These are phyloP conservation scores for Myxozyma mucilagina DNA, from an alignment of 805 yeast genomes.

Conservation along the genomic window DNA sequence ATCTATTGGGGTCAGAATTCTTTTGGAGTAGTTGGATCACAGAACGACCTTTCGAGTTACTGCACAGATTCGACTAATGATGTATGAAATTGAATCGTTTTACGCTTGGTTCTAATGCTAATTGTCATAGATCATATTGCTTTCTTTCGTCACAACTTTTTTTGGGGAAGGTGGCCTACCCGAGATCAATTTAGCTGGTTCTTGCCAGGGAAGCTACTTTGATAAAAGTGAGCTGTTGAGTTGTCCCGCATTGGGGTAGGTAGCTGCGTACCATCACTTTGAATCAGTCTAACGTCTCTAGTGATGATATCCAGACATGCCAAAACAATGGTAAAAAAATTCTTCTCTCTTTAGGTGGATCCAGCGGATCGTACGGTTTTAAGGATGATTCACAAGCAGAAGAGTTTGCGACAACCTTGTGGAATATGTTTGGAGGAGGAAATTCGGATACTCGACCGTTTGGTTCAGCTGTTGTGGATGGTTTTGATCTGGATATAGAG, in stretches of 20 bases:
- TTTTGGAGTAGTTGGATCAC: slow-evolving; percentile 49
- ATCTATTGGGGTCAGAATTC: slow-evolving; percentile 90
- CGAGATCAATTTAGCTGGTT: slow-evolving; percentile 59
- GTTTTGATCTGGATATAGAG: slow-evolving; percentile 67
- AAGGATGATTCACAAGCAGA: slow-evolving; percentile 49
- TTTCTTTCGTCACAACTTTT: slow-evolving; percentile 66
- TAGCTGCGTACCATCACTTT: not conserved
- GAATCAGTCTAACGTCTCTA: not conserved
- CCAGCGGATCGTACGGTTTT: slow-evolving; percentile 55
- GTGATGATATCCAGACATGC: slow-evolving; percentile 65
- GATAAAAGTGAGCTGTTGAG: slow-evolving; percentile 45
- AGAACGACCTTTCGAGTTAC: slow-evolving; percentile 51
- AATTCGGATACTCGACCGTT: slow-evolving; percentile 44
- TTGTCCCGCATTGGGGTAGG: slow-evolving; percentile 48
- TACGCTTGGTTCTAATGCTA: slow-evolving; percentile 19
- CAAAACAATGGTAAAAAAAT: slow-evolving; percentile 72
- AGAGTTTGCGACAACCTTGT: slow-evolving; percentile 45
- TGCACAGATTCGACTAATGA: slow-evolving; percentile 70
- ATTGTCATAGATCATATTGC: slow-evolving; percentile 64
- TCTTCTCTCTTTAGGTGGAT: slow-evolving; percentile 63
- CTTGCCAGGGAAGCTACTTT: slow-evolving; percentile 42
- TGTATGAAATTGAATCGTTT: slow-evolving; percentile 59
- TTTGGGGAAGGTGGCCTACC: slow-evolving; percentile 45
- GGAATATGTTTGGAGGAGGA: slow-evolving; percentile 54
- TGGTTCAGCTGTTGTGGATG: slow-evolving; percentile 60